Evolutionary conservation across 352 stramenopile species (phyloP), one percentile per base, ranked within the genome.

Genomic region (Phytophthora cryptogea): DNA sequence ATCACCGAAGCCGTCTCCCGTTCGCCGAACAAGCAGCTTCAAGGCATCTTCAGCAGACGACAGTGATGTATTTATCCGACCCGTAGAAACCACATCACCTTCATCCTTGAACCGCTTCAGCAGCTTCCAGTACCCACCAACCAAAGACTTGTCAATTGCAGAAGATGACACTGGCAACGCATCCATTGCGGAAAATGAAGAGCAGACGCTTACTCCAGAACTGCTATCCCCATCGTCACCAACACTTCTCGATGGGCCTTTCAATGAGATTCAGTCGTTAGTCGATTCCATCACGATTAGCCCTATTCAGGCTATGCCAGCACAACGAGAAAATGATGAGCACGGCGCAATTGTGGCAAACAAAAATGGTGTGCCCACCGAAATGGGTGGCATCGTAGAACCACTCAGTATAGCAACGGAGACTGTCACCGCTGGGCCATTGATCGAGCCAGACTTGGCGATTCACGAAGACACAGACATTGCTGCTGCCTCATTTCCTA

Each of bases 11-110:
- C 36, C 32, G 23, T 52, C 63, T n/a, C 55, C 50, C 13, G 45
- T 63, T 17, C 56, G 57, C n/a, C 63, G 63, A 50, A 37, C 23
- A 4, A 62, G 39, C 37, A 70, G 63, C 17, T 58, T 58, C 27
- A 59, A 46, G 10, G 8, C 10, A 4, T 28, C 40, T 8, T 36
- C 11, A n/a, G 7, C 28, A 44, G 49, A 66, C 8, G 33, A 31
- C 35, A 47, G 27, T 7, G 61, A 69, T 4, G 28, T 33, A 10
- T 51, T 39, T 13, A 49, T 63, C n/a, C 45, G 39, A 28, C 30
- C 43, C 0, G 45, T 59, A 26, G 50, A 52, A 63, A 43, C 7
- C 39, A 47, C 50, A 8, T 58, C 48, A n/a, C 32, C 59, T 9
- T 6, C 32, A 53, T 48, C 59, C n/a, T 9, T 44, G 16, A 52